A percentile compares a stretch with the other conserved stretches of the same genome.
Conservation (phyloP, 306 rosid species). For the Astragalus glycyphyllos region DNA sequence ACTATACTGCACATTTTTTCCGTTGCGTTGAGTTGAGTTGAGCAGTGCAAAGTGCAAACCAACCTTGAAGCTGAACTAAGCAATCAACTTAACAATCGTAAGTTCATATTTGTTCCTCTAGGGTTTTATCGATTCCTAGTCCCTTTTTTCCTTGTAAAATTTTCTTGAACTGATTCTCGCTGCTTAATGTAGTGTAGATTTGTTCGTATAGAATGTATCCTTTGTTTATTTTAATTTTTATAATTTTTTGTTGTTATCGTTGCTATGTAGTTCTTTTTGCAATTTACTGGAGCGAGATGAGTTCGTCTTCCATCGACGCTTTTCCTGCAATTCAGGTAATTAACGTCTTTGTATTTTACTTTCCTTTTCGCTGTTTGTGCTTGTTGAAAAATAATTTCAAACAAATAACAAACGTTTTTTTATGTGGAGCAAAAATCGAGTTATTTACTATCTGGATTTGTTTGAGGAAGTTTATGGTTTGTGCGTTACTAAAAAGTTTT, state of each 20-base stretch:
- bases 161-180: not conserved
- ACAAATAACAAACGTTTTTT: not conserved
- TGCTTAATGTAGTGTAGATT: not conserved
- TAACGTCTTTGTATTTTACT: slow-evolving; percentile 21
- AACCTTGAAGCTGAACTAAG: not conserved
- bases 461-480: not conserved
- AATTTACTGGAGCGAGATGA: slow-evolving; percentile 46
- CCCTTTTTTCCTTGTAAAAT: not conserved
- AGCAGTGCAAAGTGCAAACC: not conserved
- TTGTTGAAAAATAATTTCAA: not conserved
- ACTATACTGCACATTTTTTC: not conserved
- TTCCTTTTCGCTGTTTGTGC: not conserved
- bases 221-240: not conserved
- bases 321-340: slow-evolving; percentile 62
- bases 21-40: not conserved
- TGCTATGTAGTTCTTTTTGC: not conserved
- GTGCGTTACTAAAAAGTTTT: slow-evolving; percentile 2
- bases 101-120: slow-evolving; percentile 31
- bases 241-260: not conserved
- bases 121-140: not conserved
- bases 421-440: not conserved
- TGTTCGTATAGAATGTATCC: not conserved
- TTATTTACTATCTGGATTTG: not conserved
- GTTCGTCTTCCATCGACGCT: slow-evolving; percentile 59
- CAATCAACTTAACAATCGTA: slow-evolving; percentile 31